phyloP scores from a whole-genome alignment of 768 basidiomycete genomes.

The Hericium rajendrae region DNA sequence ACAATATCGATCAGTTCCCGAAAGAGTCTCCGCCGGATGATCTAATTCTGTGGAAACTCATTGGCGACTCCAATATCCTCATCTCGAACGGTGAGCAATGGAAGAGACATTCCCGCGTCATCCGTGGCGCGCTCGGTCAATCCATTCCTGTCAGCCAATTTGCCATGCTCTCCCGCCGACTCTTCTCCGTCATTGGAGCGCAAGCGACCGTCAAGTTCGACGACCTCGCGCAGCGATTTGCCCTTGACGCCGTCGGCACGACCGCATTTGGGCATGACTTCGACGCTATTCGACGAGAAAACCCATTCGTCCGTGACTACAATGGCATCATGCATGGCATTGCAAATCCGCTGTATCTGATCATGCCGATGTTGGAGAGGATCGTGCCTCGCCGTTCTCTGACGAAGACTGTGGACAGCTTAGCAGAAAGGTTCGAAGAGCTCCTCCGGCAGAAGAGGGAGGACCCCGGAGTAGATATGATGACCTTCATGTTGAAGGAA shows the following conservation, averaged over 20 bases:
- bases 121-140: not conserved
- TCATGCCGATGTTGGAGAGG: slow-evolving; percentile 24
- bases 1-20: not conserved
- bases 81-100: slow-evolving; percentile 7
- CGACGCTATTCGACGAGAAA: slow-evolving; percentile 23
- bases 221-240: slow-evolving; percentile 16
- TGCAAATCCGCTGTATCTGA: slow-evolving; percentile 24
- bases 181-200: not conserved
- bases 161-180: not conserved
- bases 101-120: slow-evolving; percentile 4
- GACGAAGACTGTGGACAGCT: slow-evolving; percentile 22
- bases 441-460: slow-evolving; percentile 22
- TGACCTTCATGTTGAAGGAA: slow-evolving; percentile 28
- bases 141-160: slow-evolving; percentile 1
- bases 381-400: slow-evolving; percentile 21
- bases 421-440: slow-evolving; percentile 20
- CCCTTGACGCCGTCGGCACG: slow-evolving; percentile 29
- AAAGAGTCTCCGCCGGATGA: slow-evolving; percentile 5
- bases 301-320: slow-evolving; percentile 27
- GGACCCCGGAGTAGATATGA: slow-evolving; percentile 25
- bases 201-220: not conserved
- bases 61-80: slow-evolving; percentile 5
- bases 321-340: slow-evolving; percentile 28
- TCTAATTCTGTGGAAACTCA: slow-evolving; percentile 3
- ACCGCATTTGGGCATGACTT: slow-evolving; percentile 30